These are phyloP conservation scores for Porphyrellus cyaneotinctus DNA, from an alignment of 768 basidiomycete genomes.

Conservation along the genomic window DNA sequence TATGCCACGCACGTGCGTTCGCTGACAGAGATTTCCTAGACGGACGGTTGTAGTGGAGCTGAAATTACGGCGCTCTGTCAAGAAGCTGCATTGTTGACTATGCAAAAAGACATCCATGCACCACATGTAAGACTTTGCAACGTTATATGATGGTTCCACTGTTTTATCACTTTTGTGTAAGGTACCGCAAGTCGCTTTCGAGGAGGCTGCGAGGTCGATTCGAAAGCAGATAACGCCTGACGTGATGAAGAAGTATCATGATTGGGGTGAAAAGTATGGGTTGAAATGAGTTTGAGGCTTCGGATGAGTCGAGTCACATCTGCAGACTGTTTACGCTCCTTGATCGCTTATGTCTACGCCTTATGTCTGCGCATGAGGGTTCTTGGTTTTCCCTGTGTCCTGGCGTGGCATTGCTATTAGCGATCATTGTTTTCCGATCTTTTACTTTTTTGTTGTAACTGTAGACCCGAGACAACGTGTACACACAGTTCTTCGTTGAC, in stretches of 20 bases:
- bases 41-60: conserved; percentile 94
- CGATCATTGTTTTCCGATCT: too few species aligned
- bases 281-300: conserved; percentile 11
- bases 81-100: conserved; percentile 89
- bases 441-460: too few species aligned
- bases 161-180: conserved; percentile 27
- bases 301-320: background rate
- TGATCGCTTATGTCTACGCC: background rate
- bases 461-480: too few species aligned
- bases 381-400: background rate
- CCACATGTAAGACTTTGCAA: conserved; percentile 51
- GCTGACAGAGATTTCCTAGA: conserved; percentile 43
- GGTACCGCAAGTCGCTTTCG: conserved; percentile 74
- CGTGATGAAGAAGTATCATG: conserved; percentile 65
- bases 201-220: conserved; percentile 65
- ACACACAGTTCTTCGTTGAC: too few species aligned
- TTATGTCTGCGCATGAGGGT: background rate
- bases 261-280: conserved; percentile 54
- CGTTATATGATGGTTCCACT: background rate
- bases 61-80: conserved; percentile 91
- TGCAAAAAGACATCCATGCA: conserved; percentile 82
- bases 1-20: background rate
- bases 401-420: too few species aligned
- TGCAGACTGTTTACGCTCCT: background rate
- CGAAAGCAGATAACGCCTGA: conserved; percentile 82